Conservation (phyloP, 257 asterid species). For the Solanum gandarillasii region DNA sequence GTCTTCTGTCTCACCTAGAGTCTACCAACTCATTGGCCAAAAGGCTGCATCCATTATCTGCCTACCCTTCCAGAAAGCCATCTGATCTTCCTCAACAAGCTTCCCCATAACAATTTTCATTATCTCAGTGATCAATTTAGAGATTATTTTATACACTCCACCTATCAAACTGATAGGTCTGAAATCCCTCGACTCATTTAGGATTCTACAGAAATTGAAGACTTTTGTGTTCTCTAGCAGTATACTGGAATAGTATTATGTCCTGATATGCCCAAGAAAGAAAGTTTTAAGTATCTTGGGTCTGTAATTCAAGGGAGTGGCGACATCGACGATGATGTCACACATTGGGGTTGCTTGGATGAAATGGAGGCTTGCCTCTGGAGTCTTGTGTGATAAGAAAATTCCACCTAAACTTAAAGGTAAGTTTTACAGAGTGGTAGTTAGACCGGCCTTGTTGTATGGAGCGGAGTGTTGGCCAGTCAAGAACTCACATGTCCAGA, state of each 20-base stretch:
- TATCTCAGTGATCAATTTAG: neutral
- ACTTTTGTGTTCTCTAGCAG: neutral
- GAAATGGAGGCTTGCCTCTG: no score
- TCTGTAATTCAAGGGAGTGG: no score
- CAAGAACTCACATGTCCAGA: no score
- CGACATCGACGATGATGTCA: no score
- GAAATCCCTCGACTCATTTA: neutral
- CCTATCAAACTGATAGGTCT: neutral
- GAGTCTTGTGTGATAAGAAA: no score
- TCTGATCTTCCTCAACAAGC: neutral
- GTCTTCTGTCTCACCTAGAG: neutral
- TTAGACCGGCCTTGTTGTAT: no score
- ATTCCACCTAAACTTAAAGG: no score
- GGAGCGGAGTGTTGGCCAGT: no score
- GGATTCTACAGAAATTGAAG: neutral
- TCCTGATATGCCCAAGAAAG: neutral
- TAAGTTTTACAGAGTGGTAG: no score
- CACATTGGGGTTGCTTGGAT: no score
- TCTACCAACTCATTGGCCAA: neutral
- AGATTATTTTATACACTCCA: no score
- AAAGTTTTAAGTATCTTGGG: no score
- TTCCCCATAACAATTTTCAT: neutral
- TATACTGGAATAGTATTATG: neutral
- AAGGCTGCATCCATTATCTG: neutral
- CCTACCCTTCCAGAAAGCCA: neutral